Conservation (phyloP, 495 filamentous ascomycete species). For the Hypoxylon fragiforme region DNA sequence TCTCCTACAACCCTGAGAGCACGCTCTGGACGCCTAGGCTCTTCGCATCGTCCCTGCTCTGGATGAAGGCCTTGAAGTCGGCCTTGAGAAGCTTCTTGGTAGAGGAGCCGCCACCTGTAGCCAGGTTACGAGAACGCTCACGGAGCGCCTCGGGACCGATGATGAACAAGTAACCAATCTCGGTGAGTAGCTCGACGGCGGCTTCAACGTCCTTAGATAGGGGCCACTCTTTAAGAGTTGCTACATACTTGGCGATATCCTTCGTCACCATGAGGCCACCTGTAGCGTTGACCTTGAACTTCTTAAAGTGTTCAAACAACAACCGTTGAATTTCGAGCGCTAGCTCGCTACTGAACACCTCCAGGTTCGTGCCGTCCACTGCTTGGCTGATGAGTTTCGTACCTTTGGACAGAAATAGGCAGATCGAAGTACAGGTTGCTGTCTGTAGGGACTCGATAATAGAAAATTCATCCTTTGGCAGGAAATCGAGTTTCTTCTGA, state of each 20-base stretch:
- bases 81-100: slow-evolving; percentile 61
- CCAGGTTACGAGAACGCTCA: slow-evolving; percentile 68
- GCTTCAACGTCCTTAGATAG: slow-evolving; percentile 69
- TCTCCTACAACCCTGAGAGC: slow-evolving; percentile 52
- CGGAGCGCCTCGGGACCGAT: slow-evolving; percentile 86
- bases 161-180: slow-evolving; percentile 96
- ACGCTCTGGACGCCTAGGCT: slow-evolving; percentile 81
- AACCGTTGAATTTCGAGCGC: slow-evolving; percentile 74
- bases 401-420: slow-evolving; percentile 71
- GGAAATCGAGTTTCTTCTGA: slow-evolving; percentile 92
- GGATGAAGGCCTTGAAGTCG: slow-evolving; percentile 82
- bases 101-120: slow-evolving; percentile 45
- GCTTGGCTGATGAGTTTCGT: slow-evolving; percentile 63
- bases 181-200: slow-evolving; percentile 79
- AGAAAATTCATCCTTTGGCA: slow-evolving; percentile 81
- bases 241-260: slow-evolving; percentile 89
- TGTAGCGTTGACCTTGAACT: slow-evolving; percentile 85
- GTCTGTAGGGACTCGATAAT: slow-evolving; percentile 85
- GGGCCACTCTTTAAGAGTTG: slow-evolving; percentile 78
- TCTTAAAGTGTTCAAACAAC: slow-evolving; percentile 90
- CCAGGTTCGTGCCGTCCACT: slow-evolving; percentile 76
- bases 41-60: slow-evolving; percentile 78
- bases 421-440: slow-evolving; percentile 77
- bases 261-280: slow-evolving; percentile 95
- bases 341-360: slow-evolving; percentile 80